Conservation (phyloP, 352 stramenopile species). For the Pythium volutum region DNA sequence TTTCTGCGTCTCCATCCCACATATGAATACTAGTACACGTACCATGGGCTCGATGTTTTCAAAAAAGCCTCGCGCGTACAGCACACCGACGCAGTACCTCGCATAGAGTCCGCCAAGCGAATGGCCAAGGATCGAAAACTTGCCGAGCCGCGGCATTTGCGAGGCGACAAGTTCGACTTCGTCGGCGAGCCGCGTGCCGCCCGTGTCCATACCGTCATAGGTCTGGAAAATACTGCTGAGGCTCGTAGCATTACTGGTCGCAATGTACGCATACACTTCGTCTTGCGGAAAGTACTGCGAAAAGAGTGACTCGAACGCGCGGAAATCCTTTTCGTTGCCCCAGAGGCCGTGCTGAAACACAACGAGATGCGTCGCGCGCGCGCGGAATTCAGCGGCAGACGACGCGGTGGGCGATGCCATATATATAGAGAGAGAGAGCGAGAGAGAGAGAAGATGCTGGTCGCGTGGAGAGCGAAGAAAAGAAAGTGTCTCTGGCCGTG, state of each 20-base stretch:
- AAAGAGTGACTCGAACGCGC: constrained; percentile 53
- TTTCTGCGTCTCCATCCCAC: neutral
- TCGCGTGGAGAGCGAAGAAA: neutral
- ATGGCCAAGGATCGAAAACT: constrained; percentile 75
- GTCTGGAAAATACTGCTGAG: constrained; percentile 66
- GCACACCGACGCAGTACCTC: constrained; percentile 69
- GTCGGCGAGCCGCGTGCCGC: constrained; percentile 63
- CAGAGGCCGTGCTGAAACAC: constrained; percentile 71
- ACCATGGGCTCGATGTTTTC: constrained; percentile 68
- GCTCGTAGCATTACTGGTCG: constrained; percentile 43
- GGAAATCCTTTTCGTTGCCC: constrained; percentile 63
- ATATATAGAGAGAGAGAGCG: neutral
- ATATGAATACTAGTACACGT: constrained; percentile 3
- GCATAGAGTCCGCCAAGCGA: constrained; percentile 78
- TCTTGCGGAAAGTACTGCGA: constrained; percentile 38
- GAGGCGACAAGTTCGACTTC: constrained; percentile 54
- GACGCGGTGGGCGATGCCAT: constrained; percentile 5
- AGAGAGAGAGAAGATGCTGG: neutral
- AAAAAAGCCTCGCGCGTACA: constrained; percentile 74
- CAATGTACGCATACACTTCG: constrained; percentile 46
- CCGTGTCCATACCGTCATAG: constrained; percentile 72
- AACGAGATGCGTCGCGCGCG: constrained; percentile 47
- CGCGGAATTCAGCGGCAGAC: neutral
- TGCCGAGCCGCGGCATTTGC: constrained; percentile 55
- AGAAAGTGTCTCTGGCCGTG: neutral